Base-by-base conservation (phyloP, 176 grass and related monocot genomes). In the Eremochloa ophiuroides region DNA sequence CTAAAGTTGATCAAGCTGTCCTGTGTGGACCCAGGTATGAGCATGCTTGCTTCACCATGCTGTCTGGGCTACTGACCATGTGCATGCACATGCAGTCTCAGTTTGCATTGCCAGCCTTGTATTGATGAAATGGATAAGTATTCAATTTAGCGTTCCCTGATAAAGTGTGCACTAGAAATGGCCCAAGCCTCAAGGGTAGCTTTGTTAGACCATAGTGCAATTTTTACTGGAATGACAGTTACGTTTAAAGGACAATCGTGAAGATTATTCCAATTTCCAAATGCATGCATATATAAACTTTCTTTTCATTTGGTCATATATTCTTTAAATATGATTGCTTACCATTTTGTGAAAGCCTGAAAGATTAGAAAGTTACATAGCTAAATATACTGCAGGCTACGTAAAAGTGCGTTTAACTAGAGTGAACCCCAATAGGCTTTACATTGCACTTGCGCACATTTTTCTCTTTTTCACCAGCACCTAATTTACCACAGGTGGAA, bases 61-160 rank as follows among this genome's bases (percentile, higher is more conserved):
- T 62, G 39, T 20, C 63, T 53, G 33, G 59, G 23, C 22, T 77
- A 62, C 25, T 50, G 26, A 30, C 53, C 79, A 82, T 71, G 53
- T 71, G 73, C 41, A 26, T 71, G 64, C 85, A 87, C 71, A 87
- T 87, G 85, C 64, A 31, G 31, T 41, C 31, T 76, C 63, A 18
- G 12, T 77, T 69, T 18, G 6, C 18, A 23, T 53, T 87, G 51
- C n/a, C 40, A 82, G 73, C 48, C 33, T 69, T 75, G n/a, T 66
- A 48, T 74, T 33, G 20, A 29, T 63, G 22, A 48, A 47, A 16
- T 41, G 6, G 44, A 61, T 41, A 42, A 38, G 31, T 41, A 82
- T 82, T 77, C 59, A 82, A 76, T 34, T 14, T 23, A 63, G n/a
- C n/a, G 64, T 20, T 77, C 33, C 64, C 14, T 63, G 59, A 62